Base-by-base conservation (phyloP, 2,329 filamentous ascomycete genomes). In the Zymoseptoria ardabiliae region DNA sequence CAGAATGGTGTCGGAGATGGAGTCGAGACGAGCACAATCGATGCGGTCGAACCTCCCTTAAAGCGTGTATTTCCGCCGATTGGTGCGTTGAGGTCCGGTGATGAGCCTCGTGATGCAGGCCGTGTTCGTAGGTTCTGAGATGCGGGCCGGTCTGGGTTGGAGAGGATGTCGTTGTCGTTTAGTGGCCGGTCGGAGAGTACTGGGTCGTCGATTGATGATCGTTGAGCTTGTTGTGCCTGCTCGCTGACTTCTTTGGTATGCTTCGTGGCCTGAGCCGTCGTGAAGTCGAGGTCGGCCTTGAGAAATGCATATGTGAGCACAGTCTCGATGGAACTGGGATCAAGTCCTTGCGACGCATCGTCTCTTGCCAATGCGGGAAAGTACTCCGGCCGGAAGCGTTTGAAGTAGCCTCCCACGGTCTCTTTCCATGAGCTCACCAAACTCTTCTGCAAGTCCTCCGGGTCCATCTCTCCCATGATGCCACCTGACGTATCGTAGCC, bases 231-330 rank as follows among this genome's bases (percentile, higher is more conserved):
- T 57, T 58, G 49, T 35, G 53, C 17, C 59, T 58, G 50, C 54
- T 56, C 50, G 57, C 59, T 53, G 19, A 59, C 60, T 19, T 63
- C 57, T 22, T 66, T 64, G 13, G 65, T 67, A 45, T 86, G 81
- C 72, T 95, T 96, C 52, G 84, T 82, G 4, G 91, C 91, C 75
- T 97, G 93, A 0, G 91, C 91, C 5, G 88, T 85, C 57, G 97
- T 87, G 70, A 99, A 99, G 75, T 97, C 93, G 55, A 97, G 84
- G 73, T 99, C 94, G 35, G 92, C 91, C 67, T 91, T 89, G 54
- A 99, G 81, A 69, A 99, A 99, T 21, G 93, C 91, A 74, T 97
- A 97, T 60, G 89, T 89, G 56, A 99, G 79, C 41, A 96, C 85
- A 0, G 89, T 85, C 70, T 93, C 88, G 61, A 92, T 83, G 13